Conservation (phyloP, 257 asterid species). For the Nicotiana otophora region DNA sequence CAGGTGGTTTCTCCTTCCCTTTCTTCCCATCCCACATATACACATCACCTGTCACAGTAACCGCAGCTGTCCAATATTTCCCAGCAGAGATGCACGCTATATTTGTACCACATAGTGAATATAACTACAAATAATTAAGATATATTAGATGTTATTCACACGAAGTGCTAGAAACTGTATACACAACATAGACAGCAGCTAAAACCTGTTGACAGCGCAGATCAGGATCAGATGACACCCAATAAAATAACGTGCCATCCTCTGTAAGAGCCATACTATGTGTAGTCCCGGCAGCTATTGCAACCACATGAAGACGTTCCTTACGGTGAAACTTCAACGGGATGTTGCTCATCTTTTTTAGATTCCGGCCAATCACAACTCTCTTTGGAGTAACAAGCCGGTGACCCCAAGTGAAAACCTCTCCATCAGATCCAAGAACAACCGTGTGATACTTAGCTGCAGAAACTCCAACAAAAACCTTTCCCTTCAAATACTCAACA, state of each 20-base stretch:
- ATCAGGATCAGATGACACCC: constrained; percentile 86
- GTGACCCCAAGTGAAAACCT: constrained; percentile 99
- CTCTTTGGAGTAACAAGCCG: constrained; percentile 92
- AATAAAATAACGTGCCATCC: constrained; percentile 87
- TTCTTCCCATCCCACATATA: constrained; percentile 90
- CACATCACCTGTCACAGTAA: constrained; percentile 73
- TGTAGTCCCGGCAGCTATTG: constrained; percentile 83
- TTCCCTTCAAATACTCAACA: constrained; percentile 92
- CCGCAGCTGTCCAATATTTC: constrained; percentile 95
- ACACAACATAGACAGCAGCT: not conserved
- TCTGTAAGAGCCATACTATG: constrained; percentile 86
- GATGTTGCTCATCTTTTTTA: constrained; percentile 55
- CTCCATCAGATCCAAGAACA: constrained; percentile 93
- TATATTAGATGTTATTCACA: not conserved
- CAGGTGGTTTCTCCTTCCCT: constrained; percentile 50
- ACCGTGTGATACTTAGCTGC: constrained; percentile 93
- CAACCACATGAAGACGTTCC: constrained; percentile 69
- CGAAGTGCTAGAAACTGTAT: not conserved
- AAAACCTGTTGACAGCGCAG: constrained; percentile 74
- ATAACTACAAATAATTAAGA: constrained; percentile 38
- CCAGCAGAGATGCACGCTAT: constrained; percentile 77
- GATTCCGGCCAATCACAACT: constrained; percentile 61
- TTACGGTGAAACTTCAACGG: constrained; percentile 75
- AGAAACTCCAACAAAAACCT: constrained; percentile 60
- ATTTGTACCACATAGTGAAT: constrained; percentile 63